A percentile compares a stretch with the other conserved stretches of the same genome.
phyloP scores from a whole-genome alignment of 2,329 filamentous ascomycete genomes.

The Aspergillus felis region DNA sequence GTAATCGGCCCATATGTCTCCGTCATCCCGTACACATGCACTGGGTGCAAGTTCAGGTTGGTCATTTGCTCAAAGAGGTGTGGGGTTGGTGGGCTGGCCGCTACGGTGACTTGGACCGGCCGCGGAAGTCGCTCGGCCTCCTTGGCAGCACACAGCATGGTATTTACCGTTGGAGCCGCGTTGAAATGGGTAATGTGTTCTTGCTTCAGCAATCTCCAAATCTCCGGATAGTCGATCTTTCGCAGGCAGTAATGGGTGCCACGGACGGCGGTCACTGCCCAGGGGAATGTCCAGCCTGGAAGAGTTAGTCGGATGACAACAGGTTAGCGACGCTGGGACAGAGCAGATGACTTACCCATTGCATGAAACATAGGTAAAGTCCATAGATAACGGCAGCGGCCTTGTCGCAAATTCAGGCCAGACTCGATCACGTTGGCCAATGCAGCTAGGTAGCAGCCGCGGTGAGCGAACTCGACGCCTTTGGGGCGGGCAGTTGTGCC shows the following conservation, averaged over 20 bases:
- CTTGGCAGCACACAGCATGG: conserved; percentile 74
- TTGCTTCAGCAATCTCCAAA: conserved; percentile 83
- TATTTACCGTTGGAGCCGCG: conserved; percentile 94
- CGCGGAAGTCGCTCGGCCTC: conserved; percentile 67
- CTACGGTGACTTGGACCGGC: conserved; percentile 82
- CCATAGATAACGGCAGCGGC: conserved; percentile 80
- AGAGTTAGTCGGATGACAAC: conserved; percentile 29
- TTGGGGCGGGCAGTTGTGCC: conserved; percentile 91
- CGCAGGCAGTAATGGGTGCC: conserved; percentile 94
- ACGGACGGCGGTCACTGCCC: conserved; percentile 86
- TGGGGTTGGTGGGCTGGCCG: conserved; percentile 82
- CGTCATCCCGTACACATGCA: conserved; percentile 85
- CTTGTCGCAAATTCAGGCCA: conserved; percentile 67
- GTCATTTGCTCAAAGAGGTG: conserved; percentile 94
- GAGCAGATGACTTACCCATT: conserved; percentile 42
- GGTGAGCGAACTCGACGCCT: conserved; percentile 87
- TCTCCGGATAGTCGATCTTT: conserved; percentile 90
- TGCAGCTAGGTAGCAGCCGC: conserved; percentile 79
- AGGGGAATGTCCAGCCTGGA: conserved; percentile 75
- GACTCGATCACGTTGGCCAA: conserved; percentile 86
- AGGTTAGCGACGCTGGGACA: background rate
- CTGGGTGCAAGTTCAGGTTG: conserved; percentile 76
- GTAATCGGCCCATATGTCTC: conserved; percentile 96
- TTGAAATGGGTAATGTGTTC: conserved; percentile 93
- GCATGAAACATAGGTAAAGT: conserved; percentile 83